Conservation (phyloP, 2,329 filamentous ascomycete species). For the Geosmithia putterillii region DNA sequence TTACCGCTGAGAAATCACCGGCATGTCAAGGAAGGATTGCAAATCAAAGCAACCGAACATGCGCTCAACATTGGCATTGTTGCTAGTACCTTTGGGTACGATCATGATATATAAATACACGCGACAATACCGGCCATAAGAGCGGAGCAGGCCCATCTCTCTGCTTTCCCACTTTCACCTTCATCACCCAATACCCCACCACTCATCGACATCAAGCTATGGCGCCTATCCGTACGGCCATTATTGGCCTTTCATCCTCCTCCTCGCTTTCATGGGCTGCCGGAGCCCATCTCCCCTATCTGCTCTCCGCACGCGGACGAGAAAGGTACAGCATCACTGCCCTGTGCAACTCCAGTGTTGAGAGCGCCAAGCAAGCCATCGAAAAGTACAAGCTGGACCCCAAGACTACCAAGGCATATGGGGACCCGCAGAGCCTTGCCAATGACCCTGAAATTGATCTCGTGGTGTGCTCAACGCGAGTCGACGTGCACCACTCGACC, state of each 20-base stretch:
- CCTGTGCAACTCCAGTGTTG: slow-evolving; percentile 35
- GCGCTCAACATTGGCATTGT: too few species aligned
- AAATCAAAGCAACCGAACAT: too few species aligned
- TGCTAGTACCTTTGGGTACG: too few species aligned
- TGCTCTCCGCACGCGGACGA: slow-evolving; percentile 30
- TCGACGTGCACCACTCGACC: slow-evolving; percentile 36
- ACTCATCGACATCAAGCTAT: slow-evolving; percentile 1
- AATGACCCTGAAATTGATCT: slow-evolving; percentile 37
- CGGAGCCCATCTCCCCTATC: slow-evolving; percentile 45
- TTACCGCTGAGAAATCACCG: too few species aligned
- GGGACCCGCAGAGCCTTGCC: slow-evolving; percentile 33
- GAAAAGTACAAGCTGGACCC: slow-evolving; percentile 24
- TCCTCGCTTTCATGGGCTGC: slow-evolving; percentile 41
- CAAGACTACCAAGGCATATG: slow-evolving; percentile 34
- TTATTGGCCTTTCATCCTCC: slow-evolving; percentile 34
- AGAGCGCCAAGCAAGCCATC: slow-evolving; percentile 30
- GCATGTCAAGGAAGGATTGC: too few species aligned
- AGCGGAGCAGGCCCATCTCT: too few species aligned
- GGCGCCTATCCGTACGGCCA: slow-evolving; percentile 8
- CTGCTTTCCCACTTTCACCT: too few species aligned
- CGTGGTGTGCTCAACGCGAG: slow-evolving; percentile 40
- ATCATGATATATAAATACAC: too few species aligned
- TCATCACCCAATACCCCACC: too few species aligned
- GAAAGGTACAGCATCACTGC: slow-evolving; percentile 35
- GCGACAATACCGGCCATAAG: too few species aligned